Evolutionary conservation across 2,329 filamentous ascomycete species (phyloP).

Genomic region (Nothopassalora personata): DNA sequence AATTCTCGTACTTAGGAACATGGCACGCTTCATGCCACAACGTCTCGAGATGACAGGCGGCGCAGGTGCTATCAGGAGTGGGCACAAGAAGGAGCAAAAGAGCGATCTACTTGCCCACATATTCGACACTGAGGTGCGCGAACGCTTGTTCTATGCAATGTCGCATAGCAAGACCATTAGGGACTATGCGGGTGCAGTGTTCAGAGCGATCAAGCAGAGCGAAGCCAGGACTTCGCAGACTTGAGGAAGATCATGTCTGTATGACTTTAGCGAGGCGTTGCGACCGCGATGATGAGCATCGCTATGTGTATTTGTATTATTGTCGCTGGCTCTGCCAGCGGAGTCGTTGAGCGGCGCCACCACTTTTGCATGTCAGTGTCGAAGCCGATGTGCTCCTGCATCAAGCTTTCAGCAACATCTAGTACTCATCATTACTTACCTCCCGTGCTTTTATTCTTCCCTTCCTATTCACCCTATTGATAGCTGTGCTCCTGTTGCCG

Average conservation of each 20-base stretch:
- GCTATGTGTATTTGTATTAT: slow-evolving; percentile 5
- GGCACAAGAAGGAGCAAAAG: slow-evolving; percentile 17
- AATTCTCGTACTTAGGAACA: slow-evolving; percentile 70
- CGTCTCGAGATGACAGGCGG: slow-evolving; percentile 10
- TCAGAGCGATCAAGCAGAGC: slow-evolving; percentile 19
- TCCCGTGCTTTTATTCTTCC: background rate
- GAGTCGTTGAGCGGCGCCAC: background rate
- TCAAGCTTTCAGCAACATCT: background rate
- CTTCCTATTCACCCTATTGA: background rate
- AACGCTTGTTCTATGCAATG: slow-evolving; percentile 24
- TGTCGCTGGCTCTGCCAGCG: background rate
- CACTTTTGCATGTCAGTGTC: background rate
- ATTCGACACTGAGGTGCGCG: slow-evolving; percentile 21
- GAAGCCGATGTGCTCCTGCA: background rate
- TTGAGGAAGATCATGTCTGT: background rate
- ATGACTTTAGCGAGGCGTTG: slow-evolving; percentile 14
- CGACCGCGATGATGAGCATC: slow-evolving; percentile 6
- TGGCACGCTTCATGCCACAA: slow-evolving; percentile 51
- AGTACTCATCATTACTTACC: background rate
- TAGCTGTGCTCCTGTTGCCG: background rate
- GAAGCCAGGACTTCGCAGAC: slow-evolving; percentile 6
- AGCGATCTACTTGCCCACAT: slow-evolving; percentile 17
- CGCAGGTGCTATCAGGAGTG: slow-evolving; percentile 9
- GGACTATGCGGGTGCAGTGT: slow-evolving; percentile 22
- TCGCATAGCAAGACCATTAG: slow-evolving; percentile 22